Evolutionary conservation across 805 yeast genomes (phyloP), one percentile per base, ranked within the genome.

Genomic region (Limtongia smithiae): DNA sequence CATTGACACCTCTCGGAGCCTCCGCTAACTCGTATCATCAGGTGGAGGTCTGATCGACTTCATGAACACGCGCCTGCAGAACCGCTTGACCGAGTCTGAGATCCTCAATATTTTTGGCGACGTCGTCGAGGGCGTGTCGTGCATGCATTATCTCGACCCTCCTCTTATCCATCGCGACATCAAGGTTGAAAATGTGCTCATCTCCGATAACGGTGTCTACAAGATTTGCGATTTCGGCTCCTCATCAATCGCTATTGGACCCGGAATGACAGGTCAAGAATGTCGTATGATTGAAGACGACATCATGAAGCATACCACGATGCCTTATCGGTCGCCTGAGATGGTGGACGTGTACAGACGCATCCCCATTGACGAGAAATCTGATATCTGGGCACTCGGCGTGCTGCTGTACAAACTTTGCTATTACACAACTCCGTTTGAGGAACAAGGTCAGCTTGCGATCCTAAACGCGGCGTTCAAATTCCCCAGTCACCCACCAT

Each of bases 321-420:
- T 96, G 14, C 98, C 93, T 67, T 91, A 91, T 65, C 74, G 98
- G 55, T 75, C 94, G 0, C 98, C 98, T 0, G 98, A 91, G 65
- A 93, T 91, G 97, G 79, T 91, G 48, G 97, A 91, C 67, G 74
- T 90, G 22, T 83, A 83, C 64, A 73, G 88, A 40, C 85, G 89
- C 5, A 70, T 81, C 40, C 93, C 96, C 1, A 85, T 91, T 35
- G 93, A 91, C 67, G 94, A 90, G 61, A 88, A 88, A 67, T 76
- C 91, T 6, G 98, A 91, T 68, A 85, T 91, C 41, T 91, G 98
- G 98, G 98, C 98, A 0, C 70, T 91, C 41, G 98, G 98, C 9
- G 83, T 93, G 28, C 86, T 93, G 55, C 72, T 93, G 43, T 91
- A 86, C 72, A 91, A 91, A 65, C 72, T 91, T 54, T 83, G 96